phyloP scores from a whole-genome alignment of 495 filamentous ascomycete genomes.

The Tuber umbilicatum region DNA sequence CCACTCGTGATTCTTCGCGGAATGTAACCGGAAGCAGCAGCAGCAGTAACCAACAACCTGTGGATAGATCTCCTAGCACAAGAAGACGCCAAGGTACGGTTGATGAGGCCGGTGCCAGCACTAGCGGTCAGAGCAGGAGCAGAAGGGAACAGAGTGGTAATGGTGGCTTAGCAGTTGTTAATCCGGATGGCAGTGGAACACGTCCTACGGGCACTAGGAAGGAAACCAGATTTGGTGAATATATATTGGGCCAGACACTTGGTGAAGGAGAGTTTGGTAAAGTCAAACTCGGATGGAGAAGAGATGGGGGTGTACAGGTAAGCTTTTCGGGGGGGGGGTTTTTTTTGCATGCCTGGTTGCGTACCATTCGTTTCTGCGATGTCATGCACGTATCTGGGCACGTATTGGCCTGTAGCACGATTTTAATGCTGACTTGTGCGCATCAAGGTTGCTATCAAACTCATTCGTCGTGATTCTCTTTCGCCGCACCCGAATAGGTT shows the following conservation, averaged over 20 bases:
- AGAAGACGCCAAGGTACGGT: constrained; percentile 34
- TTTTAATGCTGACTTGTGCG: constrained; percentile 14
- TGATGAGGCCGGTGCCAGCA: constrained; percentile 33
- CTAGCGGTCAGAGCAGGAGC: constrained; percentile 25
- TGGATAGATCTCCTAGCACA: constrained; percentile 21
- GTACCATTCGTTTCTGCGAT: background rate
- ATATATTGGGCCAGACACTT: constrained; percentile 91
- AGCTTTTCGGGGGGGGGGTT: constrained; percentile 30
- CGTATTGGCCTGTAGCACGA: background rate
- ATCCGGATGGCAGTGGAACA: constrained; percentile 39
- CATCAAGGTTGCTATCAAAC: constrained; percentile 87
- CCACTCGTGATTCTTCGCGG: constrained; percentile 32
- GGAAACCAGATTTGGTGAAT: constrained; percentile 86
- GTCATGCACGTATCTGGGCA: background rate
- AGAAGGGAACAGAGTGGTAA: constrained; percentile 20
- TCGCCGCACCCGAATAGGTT: constrained; percentile 78
- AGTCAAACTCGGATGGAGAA: constrained; percentile 98
- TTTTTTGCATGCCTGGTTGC: background rate
- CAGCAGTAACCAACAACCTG: constrained; percentile 18
- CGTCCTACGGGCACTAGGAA: constrained; percentile 48
- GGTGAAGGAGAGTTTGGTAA: constrained; percentile 99
- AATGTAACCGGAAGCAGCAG: constrained; percentile 22
- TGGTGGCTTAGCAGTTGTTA: constrained; percentile 29
- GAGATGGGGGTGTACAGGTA: constrained; percentile 77
- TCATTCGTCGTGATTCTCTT: constrained; percentile 84